Conservation (phyloP, 2,329 filamentous ascomycete genomes). For the Cordyceps cateniannulata region DNA sequence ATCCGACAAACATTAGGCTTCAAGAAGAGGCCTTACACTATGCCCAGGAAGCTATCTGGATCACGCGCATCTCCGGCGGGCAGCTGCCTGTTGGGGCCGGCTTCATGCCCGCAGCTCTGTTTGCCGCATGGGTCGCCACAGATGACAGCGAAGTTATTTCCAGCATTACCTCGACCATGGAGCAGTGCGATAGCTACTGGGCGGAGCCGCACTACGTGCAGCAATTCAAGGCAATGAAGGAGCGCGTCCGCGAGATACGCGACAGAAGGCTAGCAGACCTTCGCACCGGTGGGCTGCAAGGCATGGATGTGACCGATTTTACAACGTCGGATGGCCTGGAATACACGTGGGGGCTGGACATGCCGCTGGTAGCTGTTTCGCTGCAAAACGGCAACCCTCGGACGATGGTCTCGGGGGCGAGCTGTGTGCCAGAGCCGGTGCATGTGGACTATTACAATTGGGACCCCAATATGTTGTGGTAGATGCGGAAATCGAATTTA, state of each 20-base stretch:
- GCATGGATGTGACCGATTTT: conserved; percentile 6
- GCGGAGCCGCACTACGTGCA: conserved; percentile 10
- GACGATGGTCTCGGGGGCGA: neutral
- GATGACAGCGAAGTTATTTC: conserved; percentile 21
- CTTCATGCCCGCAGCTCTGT: conserved; percentile 21
- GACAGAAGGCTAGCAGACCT: neutral
- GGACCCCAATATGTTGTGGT: neutral
- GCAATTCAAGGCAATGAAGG: conserved; percentile 5
- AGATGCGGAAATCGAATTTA: neutral
- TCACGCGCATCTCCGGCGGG: conserved; percentile 17
- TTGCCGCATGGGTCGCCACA: conserved; percentile 21
- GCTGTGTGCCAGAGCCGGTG: neutral
- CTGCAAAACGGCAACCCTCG: neutral
- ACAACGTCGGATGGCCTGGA: neutral
- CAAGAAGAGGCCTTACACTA: conserved; percentile 16
- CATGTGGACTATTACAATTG: neutral
- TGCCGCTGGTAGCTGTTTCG: neutral
- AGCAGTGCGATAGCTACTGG: conserved; percentile 19
- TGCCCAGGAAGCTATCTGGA: conserved; percentile 19
- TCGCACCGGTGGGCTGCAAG: neutral
- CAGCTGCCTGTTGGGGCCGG: conserved; percentile 23
- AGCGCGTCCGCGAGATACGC: conserved; percentile 1
- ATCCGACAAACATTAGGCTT: conserved; percentile 6
- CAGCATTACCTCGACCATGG: conserved; percentile 13
- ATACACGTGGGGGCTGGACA: neutral